Conservation (phyloP, 768 basidiomycete genomes). For the Ephemerocybe angulata region DNA sequence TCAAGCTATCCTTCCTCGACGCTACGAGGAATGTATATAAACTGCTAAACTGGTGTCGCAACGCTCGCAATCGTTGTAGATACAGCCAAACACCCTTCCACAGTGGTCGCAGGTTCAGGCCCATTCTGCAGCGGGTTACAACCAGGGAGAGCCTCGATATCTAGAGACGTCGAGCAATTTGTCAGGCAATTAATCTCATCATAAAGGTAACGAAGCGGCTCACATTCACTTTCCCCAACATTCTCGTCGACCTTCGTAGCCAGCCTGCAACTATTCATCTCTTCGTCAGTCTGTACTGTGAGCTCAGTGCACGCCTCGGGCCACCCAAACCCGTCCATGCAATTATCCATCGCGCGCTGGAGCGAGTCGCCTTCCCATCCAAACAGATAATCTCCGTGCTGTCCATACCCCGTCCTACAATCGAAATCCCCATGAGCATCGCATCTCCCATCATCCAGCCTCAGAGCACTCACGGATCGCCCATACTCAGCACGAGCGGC, state of each 20-base stretch:
- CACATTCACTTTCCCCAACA: constrained; percentile 3
- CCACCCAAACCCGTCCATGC: not conserved
- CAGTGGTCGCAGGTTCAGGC: constrained; percentile 1
- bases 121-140: constrained; percentile 1
- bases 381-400: constrained; percentile 9
- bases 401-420: constrained; percentile 2
- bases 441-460: not conserved
- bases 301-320: constrained; percentile 1
- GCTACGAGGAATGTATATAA: no score
- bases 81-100: not conserved
- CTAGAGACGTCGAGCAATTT: not conserved
- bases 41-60: not conserved
- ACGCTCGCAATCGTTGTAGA: not conserved
- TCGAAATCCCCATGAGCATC: not conserved
- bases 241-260: not conserved
- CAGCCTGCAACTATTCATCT: constrained; percentile 3
- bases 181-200: not conserved
- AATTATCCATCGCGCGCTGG: constrained; percentile 9
- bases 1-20: no score
- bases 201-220: not conserved
- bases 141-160: not conserved
- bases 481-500: constrained; percentile 3
- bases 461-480: not conserved
- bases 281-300: constrained; percentile 2
- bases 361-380: constrained; percentile 11